Conservation (phyloP, 2,329 filamentous ascomycete species). For the Alternaria sp. region DNA sequence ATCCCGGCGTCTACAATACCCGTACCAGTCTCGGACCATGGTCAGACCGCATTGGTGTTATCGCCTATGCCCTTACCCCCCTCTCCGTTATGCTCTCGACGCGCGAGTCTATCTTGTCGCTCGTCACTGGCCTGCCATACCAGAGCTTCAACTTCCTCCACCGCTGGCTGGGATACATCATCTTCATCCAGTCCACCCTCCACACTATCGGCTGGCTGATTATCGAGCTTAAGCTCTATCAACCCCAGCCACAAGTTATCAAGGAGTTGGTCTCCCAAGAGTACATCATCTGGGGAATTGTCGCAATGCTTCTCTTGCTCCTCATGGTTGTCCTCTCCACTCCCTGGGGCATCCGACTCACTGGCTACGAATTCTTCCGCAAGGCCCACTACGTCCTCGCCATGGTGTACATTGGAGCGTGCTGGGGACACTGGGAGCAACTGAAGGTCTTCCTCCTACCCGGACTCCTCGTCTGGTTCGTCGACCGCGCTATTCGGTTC, state of each 20-base stretch:
- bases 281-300: slow-evolving; percentile 76
- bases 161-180: slow-evolving; percentile 75
- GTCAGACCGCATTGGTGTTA: slow-evolving; percentile 70
- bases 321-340: slow-evolving; percentile 54
- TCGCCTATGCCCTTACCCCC: slow-evolving; percentile 77
- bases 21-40: slow-evolving; percentile 71
- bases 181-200: slow-evolving; percentile 69
- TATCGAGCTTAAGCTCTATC: slow-evolving; percentile 58
- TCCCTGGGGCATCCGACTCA: slow-evolving; percentile 65
- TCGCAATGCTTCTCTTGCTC: slow-evolving; percentile 65
- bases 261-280: slow-evolving; percentile 44
- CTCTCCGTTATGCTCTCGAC: slow-evolving; percentile 71
- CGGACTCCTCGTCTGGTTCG: slow-evolving; percentile 67
- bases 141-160: slow-evolving; percentile 71
- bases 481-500: slow-evolving; percentile 67
- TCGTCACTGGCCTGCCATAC: slow-evolving; percentile 75
- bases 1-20: slow-evolving; percentile 64
- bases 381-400: slow-evolving; percentile 76
- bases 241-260: slow-evolving; percentile 66
- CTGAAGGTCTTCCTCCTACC: slow-evolving; percentile 55
- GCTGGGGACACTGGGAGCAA: slow-evolving; percentile 75
- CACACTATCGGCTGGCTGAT: slow-evolving; percentile 72
- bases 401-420: slow-evolving; percentile 75
- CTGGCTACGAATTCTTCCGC: slow-evolving; percentile 79
- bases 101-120: slow-evolving; percentile 72